Base-by-base conservation (phyloP, 805 yeast genomes). In the Danielia reshetovae region DNA sequence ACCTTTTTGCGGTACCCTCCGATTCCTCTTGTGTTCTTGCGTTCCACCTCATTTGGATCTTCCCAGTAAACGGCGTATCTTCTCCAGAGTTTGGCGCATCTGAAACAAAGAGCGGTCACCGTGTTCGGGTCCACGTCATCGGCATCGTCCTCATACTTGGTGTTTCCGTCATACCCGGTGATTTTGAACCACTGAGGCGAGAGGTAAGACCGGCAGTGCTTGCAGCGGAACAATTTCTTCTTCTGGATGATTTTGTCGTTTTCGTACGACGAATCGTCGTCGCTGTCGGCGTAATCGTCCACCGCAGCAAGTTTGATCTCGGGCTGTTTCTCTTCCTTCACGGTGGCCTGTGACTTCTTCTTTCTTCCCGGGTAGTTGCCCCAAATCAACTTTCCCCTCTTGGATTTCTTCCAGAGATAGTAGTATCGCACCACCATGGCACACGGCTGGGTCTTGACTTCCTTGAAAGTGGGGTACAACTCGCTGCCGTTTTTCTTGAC, bases 61-160 rank as follows among this genome's bases (percentile, higher is more conserved):
- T 81, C 86, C 97, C 97, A 93, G 7, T 67, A 69, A 0, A 85
- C 79, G 0, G 88, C 96, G 57, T 90, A 90, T 25, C 94, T 65
- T 55, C 96, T 72, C 97, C 97, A 90, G 18, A 93, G 53, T 38
- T 84, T 71, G 0, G 96, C 96, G 64, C 98, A 90, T 35, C 97
- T 68, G 18, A 72, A 60, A 56, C 98, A 90, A 10, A 90, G 62
- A 0, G 88, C 96, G 11, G 67, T 58, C 2, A 77, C 60, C 1
- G 62, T 49, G 5, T 61, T 42, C 4, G 41, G 35, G 9, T 45
- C 48, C 8, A 36, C 26, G 7, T 40, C 43, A 9, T 40, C 49
- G 9, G 34, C 18, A 52, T 7, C 52, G 46, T 52, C 47, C n/a
- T 48, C 60, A 4, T 60, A 56, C 9, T 68, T 65, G 4, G 58